Conservation (phyloP, 1,284 basidiomycete genomes). For the Phylloboletellus chloephorus region DNA sequence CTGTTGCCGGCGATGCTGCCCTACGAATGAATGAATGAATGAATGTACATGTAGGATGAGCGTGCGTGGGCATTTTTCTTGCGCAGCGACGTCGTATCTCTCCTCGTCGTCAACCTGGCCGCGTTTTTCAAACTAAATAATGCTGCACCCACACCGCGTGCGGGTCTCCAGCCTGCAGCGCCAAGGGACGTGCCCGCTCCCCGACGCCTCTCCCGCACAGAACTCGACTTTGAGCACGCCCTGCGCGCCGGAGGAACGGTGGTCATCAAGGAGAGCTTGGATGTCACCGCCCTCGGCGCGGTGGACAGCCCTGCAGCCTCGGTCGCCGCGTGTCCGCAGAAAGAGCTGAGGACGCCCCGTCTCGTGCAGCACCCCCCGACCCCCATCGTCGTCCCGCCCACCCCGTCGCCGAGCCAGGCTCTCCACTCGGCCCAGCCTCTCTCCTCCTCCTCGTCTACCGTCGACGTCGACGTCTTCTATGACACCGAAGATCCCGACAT, state of each 20-base stretch:
- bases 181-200: slow-evolving; percentile 43
- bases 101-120: slow-evolving; percentile 30
- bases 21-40: slow-evolving; percentile 20
- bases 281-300: slow-evolving; percentile 59
- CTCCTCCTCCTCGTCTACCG: slow-evolving; percentile 40
- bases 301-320: slow-evolving; percentile 32
- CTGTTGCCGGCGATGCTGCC: slow-evolving; percentile 25
- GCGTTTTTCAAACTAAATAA: slow-evolving; percentile 44
- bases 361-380: slow-evolving; percentile 39
- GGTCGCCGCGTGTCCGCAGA: slow-evolving; percentile 18
- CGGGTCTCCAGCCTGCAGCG: slow-evolving; percentile 50
- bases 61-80: background rate
- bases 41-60: slow-evolving; percentile 2
- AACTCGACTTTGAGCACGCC: slow-evolving; percentile 75
- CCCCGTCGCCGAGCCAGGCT: slow-evolving; percentile 38
- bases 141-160: slow-evolving; percentile 39
- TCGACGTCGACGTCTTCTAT: slow-evolving; percentile 58
- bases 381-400: slow-evolving; percentile 54
- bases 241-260: slow-evolving; percentile 61
- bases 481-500: slow-evolving; percentile 61
- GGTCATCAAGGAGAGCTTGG: slow-evolving; percentile 58
- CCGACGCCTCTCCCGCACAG: slow-evolving; percentile 59
- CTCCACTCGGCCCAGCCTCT: slow-evolving; percentile 33
- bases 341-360: slow-evolving; percentile 35
- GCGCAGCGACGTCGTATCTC: slow-evolving; percentile 11